phyloP scores from a whole-genome alignment of 805 yeast species.

The Suhomyces sp. region DNA sequence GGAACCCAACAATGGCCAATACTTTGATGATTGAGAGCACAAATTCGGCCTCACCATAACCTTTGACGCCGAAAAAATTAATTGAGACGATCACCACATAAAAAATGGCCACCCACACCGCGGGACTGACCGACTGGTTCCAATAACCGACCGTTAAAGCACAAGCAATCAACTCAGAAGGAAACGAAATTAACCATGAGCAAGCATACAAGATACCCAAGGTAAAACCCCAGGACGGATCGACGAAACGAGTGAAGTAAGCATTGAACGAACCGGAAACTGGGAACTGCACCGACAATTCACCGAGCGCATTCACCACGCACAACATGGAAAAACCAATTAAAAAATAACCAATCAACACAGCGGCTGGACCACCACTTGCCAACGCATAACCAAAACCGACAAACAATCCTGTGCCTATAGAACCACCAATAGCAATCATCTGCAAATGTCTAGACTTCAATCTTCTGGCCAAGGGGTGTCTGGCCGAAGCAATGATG shows the following conservation, averaged over 20 bases:
- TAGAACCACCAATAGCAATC: constrained; percentile 82
- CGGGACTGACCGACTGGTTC: constrained; percentile 30
- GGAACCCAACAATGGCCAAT: constrained; percentile 27
- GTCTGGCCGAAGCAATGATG: constrained; percentile 38
- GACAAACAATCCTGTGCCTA: constrained; percentile 69
- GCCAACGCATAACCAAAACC: constrained; percentile 44
- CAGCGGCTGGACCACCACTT: constrained; percentile 30
- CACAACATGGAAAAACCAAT: constrained; percentile 22
- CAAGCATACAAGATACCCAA: constrained; percentile 46
- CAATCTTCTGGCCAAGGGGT: constrained; percentile 42
- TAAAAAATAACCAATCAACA: constrained; percentile 25
- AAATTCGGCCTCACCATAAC: constrained; percentile 31
- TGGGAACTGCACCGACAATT: constrained; percentile 51
- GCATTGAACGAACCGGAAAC: constrained; percentile 53
- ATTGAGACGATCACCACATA: constrained; percentile 31
- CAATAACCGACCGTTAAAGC: constrained; percentile 35
- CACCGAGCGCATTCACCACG: constrained; percentile 45
- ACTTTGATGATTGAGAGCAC: constrained; percentile 24
- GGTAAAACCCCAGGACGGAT: constrained; percentile 55
- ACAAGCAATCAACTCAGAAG: constrained; percentile 33
- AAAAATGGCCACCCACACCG: constrained; percentile 38
- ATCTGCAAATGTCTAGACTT: constrained; percentile 56
- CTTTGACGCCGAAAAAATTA: constrained; percentile 37
- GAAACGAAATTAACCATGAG: constrained; percentile 33
- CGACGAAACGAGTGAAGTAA: constrained; percentile 51